These are phyloP conservation scores for Suhomyces atakaporum DNA, from an alignment of 1,139 yeast species.

Conservation along the genomic window DNA sequence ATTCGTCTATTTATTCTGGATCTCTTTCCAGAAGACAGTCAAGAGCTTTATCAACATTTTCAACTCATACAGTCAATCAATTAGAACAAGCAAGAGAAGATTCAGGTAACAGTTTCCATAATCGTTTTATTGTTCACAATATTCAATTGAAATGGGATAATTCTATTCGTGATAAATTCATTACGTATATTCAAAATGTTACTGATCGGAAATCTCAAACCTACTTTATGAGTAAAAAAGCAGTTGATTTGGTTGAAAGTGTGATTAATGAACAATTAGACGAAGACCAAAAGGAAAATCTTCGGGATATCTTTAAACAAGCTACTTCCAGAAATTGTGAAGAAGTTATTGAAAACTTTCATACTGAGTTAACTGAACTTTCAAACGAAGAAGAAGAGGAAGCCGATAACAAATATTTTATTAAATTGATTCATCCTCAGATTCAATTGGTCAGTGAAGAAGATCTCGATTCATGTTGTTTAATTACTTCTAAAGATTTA, in stretches of 20 bases:
- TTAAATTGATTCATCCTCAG: constrained; percentile 48
- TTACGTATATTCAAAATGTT: constrained; percentile 62
- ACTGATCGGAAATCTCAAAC: constrained; percentile 56
- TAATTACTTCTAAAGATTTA: constrained; percentile 71
- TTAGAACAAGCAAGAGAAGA: constrained; percentile 34
- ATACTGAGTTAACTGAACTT: constrained; percentile 32
- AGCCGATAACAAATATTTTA: constrained; percentile 39
- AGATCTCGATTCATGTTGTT: constrained; percentile 36
- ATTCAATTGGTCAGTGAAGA: constrained; percentile 40
- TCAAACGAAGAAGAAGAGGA: constrained; percentile 31
- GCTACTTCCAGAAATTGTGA: constrained; percentile 26
- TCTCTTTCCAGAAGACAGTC: constrained; percentile 10
- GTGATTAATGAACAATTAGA: constrained; percentile 27
- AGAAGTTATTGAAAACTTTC: constrained; percentile 38
- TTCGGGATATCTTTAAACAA: constrained; percentile 15
- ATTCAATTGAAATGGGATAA: constrained; percentile 82
- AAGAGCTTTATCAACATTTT: constrained; percentile 29
- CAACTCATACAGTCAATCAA: constrained; percentile 32
- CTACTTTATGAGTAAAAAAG: constrained; percentile 69
- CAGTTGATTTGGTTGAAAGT: constrained; percentile 61
- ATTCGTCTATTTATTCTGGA: constrained; percentile 16
- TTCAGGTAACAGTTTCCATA: constrained; percentile 52
- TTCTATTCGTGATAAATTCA: constrained; percentile 58
- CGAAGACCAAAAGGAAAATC: constrained; percentile 18
- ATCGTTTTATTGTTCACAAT: constrained; percentile 77